A percentile compares a stretch with the other conserved stretches of the same genome.
Conservation (phyloP, 305 asterid genomes). For the Fraxinus dipetala region DNA sequence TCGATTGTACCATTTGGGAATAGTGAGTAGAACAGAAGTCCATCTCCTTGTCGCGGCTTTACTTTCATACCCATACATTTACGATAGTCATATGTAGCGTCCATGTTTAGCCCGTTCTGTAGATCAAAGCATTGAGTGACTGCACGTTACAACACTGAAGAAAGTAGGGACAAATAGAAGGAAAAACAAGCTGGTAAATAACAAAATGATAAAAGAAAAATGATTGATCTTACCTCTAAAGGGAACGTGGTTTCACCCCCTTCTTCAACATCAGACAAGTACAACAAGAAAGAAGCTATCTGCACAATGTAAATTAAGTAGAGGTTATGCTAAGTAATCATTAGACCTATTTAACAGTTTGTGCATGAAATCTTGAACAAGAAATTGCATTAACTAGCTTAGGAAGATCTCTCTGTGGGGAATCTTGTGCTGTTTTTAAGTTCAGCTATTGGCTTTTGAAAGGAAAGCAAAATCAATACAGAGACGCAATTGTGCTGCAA, state of each 20-base stretch:
- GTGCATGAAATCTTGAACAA: background rate
- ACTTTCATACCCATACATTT: slow-evolving; percentile 78
- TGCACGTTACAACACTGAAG: background rate
- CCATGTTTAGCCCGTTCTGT: slow-evolving; percentile 77
- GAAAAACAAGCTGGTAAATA: background rate
- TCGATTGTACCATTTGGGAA: slow-evolving; percentile 83
- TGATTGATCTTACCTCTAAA: slow-evolving; percentile 52
- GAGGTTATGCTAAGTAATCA: slow-evolving; percentile 16
- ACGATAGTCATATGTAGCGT: slow-evolving; percentile 54
- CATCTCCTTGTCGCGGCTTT: slow-evolving; percentile 85
- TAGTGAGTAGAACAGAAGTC: slow-evolving; percentile 82
- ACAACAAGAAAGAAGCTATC: slow-evolving; percentile 89
- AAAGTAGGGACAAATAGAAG: background rate
- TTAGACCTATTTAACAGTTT: background rate
- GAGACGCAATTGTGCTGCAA: background rate
- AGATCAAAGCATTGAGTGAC: slow-evolving; percentile 26
- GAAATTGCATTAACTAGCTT: slow-evolving; percentile 3
- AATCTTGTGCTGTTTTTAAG: background rate
- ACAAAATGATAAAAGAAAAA: background rate
- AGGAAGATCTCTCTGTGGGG: background rate
- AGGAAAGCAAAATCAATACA: background rate
- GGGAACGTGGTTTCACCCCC: slow-evolving; percentile 99
- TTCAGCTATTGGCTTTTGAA: background rate
- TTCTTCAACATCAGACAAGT: slow-evolving; percentile 90
- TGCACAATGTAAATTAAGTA: slow-evolving; percentile 22